Percentiles rank a stretch among this genome's conserved stretches.
phyloP scores from a whole-genome alignment of 345 rosid species.

The Aquilaria malaccensis region DNA sequence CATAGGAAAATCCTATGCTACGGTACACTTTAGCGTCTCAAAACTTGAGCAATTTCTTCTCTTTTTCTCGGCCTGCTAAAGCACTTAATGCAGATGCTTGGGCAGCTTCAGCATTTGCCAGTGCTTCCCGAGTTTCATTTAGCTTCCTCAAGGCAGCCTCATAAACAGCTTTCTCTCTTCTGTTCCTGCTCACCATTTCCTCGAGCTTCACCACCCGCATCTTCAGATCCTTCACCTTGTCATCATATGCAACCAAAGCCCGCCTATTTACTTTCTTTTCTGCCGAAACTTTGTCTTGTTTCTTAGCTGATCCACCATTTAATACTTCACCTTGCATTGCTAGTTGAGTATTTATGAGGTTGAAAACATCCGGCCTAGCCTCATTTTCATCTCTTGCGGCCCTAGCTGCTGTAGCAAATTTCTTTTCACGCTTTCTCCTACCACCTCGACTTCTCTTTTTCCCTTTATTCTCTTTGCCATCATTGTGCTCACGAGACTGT shows the following conservation, averaged over 20 bases:
- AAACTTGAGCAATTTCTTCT: slow-evolving; percentile 94
- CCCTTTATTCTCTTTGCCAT: slow-evolving; percentile 33
- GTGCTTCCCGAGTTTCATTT: slow-evolving; percentile 45
- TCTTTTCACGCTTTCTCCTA: slow-evolving; percentile 76
- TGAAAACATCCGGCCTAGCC: slow-evolving; percentile 64
- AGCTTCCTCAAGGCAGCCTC: slow-evolving; percentile 76
- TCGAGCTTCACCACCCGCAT: slow-evolving; percentile 53
- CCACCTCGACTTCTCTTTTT: slow-evolving; percentile 88
- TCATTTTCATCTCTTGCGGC: slow-evolving; percentile 56
- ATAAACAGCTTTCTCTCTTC: slow-evolving; percentile 63
- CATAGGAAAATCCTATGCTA: neutral
- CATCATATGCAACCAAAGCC: slow-evolving; percentile 61
- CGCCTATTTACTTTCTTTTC: slow-evolving; percentile 61
- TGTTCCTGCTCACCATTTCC: slow-evolving; percentile 75
- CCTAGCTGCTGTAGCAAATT: slow-evolving; percentile 66
- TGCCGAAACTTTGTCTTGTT: slow-evolving; percentile 40
- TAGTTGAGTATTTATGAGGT: slow-evolving; percentile 65
- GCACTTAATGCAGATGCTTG: slow-evolving; percentile 69
- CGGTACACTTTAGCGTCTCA: slow-evolving; percentile 15
- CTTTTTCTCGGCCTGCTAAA: slow-evolving; percentile 66
- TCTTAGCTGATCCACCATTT: slow-evolving; percentile 31
- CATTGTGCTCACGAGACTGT: slow-evolving; percentile 35
- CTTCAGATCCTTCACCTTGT: slow-evolving; percentile 65
- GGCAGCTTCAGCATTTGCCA: slow-evolving; percentile 61
- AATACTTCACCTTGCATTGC: slow-evolving; percentile 30